Conservation (phyloP, 805 yeast species). For the Jamesozyma gamospora region DNA sequence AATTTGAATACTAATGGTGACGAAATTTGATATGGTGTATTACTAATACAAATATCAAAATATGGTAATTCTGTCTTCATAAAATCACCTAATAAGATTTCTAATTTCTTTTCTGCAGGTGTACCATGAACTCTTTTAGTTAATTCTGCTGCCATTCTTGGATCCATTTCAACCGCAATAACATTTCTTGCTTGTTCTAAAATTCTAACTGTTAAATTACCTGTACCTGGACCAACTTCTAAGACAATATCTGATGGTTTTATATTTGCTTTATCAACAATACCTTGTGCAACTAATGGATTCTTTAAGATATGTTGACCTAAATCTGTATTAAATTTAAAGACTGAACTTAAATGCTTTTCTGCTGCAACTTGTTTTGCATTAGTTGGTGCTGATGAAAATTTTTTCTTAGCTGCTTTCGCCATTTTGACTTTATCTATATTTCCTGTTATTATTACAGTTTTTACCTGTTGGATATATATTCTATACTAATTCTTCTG, state of each 20-base stretch:
- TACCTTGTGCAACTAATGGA: slow-evolving; percentile 95
- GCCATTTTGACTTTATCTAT: no score
- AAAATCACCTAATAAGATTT: slow-evolving; percentile 87
- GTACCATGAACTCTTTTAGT: slow-evolving; percentile 97
- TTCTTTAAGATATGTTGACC: slow-evolving; percentile 97
- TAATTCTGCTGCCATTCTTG: slow-evolving; percentile 98
- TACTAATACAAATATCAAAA: slow-evolving; percentile 91
- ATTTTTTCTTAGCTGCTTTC: slow-evolving; percentile 56
- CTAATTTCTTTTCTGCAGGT: slow-evolving; percentile 85
- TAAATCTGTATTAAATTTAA: slow-evolving; percentile 91
- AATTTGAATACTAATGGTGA: slow-evolving; percentile 92
- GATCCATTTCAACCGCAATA: slow-evolving; percentile 97
- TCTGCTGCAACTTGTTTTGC: slow-evolving; percentile 58
- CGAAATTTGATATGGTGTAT: slow-evolving; percentile 95
- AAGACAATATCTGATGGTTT: slow-evolving; percentile 87
- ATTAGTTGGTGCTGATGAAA: slow-evolving; percentile 37
- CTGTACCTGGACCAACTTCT: slow-evolving; percentile 99
- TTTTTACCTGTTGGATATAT: no score
- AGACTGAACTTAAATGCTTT: slow-evolving; percentile 62
- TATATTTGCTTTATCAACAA: slow-evolving; percentile 90
- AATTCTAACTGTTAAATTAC: slow-evolving; percentile 88
- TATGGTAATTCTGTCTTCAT: slow-evolving; percentile 93
- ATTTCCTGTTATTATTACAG: no score
- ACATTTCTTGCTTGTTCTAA: slow-evolving; percentile 88
- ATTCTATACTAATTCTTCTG: no score